Evolutionary conservation across 352 stramenopile genomes (phyloP), one percentile per base, ranked within the genome.

Genomic region (Albugo laibachii): DNA sequence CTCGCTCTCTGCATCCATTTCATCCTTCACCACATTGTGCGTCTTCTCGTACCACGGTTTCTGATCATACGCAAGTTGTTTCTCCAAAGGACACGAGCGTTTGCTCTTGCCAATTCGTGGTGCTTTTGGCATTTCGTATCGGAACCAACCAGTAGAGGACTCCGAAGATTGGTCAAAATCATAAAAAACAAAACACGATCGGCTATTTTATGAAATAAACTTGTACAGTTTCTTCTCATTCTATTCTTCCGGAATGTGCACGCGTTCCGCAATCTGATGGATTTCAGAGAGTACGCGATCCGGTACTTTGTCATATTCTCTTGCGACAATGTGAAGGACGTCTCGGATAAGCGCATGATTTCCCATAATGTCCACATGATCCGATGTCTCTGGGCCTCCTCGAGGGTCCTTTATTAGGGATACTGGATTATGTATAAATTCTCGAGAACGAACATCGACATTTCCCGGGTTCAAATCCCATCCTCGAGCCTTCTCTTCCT

Each of bases 281-380:
- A 87, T 87, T 47, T 63, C 59, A 5, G 71, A 84, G 47, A 63
- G 65, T 31, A 87, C 80, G 52, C 66, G 65, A 53, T 83, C 65
- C 12, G 65, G 71, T 44, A 87, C 69, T n/a, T 57, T 57, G 50
- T 87, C 69, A 56, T 87, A 87, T 11, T 49, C 62, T n/a, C 69
- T 52, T 41, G 63, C 65, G 1, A 63, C 63, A 19, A 87, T 63
- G 8, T 66, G 63, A 39, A 87, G 50, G 15, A 87, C 47, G 53
- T 87, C 71, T 37, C 64, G 74, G 49, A 95, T 93, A 13, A 95
- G 66, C 27, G 77, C 79, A 47, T 93, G 63, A 65, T 97, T 96
- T 35, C 89, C 89, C 64, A 97, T 82, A 56, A 97, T 95, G 50
- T 97, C 89, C 2, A 97, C 84, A 67, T 97, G 92, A 48, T 97